A percentile compares a stretch with the other conserved stretches of the same genome.
Evolutionary conservation across 2,329 filamentous ascomycete species (phyloP).

Genomic region (Xylariaceae sp.): DNA sequence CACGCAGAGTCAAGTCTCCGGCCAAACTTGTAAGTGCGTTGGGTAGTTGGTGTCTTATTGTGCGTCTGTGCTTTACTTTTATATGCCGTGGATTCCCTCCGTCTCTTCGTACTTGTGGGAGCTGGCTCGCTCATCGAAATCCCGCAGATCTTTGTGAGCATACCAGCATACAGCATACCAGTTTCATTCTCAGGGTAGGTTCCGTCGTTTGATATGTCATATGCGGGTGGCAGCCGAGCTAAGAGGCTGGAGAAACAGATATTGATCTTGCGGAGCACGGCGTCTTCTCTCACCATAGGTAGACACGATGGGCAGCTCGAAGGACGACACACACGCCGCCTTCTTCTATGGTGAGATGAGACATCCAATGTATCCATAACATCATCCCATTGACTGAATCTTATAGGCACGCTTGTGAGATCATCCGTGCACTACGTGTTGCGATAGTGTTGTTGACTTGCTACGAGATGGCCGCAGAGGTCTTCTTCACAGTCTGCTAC

Average conservation of each 20-base stretch:
- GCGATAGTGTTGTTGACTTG: conserved; percentile 12
- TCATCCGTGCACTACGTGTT: not conserved
- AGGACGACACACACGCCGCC: conserved; percentile 34
- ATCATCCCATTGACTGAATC: conserved; percentile 22
- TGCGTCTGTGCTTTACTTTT: not conserved
- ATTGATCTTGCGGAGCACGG: not conserved
- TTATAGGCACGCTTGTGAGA: conserved; percentile 36
- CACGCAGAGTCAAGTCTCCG: not conserved
- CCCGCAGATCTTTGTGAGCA: not conserved
- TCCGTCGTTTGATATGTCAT: not conserved
- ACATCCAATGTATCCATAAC: not conserved
- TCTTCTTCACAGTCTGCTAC: conserved; percentile 83
- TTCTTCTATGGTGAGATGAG: conserved; percentile 52
- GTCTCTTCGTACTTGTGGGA: not conserved
- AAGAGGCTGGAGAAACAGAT: not conserved
- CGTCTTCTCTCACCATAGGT: not conserved
- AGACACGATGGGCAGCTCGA: conserved; percentile 14
- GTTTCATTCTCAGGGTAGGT: not conserved
- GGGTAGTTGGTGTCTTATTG: not conserved
- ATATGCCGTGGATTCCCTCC: not conserved
- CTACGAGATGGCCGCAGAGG: conserved; percentile 68
- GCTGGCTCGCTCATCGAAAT: not conserved
- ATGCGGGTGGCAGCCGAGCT: not conserved
- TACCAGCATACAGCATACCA: not conserved
- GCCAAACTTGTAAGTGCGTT: not conserved